phyloP scores from a whole-genome alignment of 495 filamentous ascomycete genomes.

The Neurospora hispaniola region DNA sequence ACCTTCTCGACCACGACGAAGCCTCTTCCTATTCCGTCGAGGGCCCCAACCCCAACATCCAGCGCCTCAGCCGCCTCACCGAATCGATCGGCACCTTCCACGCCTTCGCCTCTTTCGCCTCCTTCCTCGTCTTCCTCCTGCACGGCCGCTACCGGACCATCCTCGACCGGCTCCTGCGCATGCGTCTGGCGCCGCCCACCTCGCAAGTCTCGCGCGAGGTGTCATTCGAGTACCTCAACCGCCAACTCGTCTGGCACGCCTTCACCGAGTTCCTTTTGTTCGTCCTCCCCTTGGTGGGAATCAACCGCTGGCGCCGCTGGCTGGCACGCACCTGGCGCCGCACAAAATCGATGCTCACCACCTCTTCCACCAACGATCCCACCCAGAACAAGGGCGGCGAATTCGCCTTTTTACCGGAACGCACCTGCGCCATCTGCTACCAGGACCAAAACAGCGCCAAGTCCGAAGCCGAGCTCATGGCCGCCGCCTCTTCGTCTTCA shows the following conservation, averaged over 20 bases:
- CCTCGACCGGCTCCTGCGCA: conserved; percentile 73
- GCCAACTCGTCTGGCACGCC: conserved; percentile 96
- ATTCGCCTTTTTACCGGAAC: conserved; percentile 74
- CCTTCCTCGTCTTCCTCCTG: conserved; percentile 81
- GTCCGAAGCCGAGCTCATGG: conserved; percentile 58
- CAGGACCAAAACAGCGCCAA: conserved; percentile 72
- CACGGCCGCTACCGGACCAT: conserved; percentile 88
- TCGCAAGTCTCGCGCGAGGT: conserved; percentile 80
- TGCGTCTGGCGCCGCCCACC: conserved; percentile 74
- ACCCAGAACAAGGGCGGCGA: conserved; percentile 56
- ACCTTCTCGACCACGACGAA: conserved; percentile 64
- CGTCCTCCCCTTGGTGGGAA: conserved; percentile 84
- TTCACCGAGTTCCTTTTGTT: conserved; percentile 98
- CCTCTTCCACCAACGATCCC: conserved; percentile 18
- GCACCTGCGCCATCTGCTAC: conserved; percentile 98
- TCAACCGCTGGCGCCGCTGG: conserved; percentile 88
- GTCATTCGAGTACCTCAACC: conserved; percentile 94
- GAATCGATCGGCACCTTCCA: conserved; percentile 59
- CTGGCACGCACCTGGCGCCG: conserved; percentile 72
- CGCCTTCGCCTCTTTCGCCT: conserved; percentile 66
- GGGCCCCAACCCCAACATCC: conserved; percentile 40
- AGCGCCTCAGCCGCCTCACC: conserved; percentile 55
- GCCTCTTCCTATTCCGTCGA: conserved; percentile 39
- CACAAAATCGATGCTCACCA: conserved; percentile 51
- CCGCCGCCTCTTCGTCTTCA: conserved; percentile 49